Percentiles rank a stretch among this genome's conserved stretches.
These are phyloP conservation scores for Talaromyces marneffei DNA, from an alignment of 2,329 filamentous ascomycete species.

Conservation along the genomic window DNA sequence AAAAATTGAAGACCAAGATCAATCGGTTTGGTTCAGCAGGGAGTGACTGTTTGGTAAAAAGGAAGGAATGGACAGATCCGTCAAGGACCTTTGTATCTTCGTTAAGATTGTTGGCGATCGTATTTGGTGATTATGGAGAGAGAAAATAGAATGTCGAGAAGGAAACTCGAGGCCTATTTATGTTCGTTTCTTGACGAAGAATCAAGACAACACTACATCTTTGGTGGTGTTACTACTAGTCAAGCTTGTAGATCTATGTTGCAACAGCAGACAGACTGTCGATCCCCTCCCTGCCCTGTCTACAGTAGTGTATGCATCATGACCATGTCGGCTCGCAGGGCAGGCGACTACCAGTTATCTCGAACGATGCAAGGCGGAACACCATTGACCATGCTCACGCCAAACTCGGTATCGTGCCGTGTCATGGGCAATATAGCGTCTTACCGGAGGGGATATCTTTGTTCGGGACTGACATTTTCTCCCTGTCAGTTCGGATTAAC, in stretches of 20 bases:
- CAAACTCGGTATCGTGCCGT: neutral
- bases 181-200: neutral
- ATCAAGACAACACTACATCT: neutral
- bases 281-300: neutral
- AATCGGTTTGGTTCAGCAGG: slow-evolving; percentile 8
- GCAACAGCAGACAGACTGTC: neutral
- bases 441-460: neutral
- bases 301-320: neutral
- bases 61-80: slow-evolving; percentile 14
- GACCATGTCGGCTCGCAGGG: neutral
- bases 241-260: neutral
- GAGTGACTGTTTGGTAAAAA: slow-evolving; percentile 4
- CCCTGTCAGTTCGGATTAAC: neutral
- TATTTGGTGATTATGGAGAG: slow-evolving; percentile 3
- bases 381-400: neutral
- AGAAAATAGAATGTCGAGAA: neutral
- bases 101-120: neutral
- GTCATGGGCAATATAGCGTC: neutral
- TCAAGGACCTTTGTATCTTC: slow-evolving; percentile 11
- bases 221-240: neutral
- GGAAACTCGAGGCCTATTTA: slow-evolving; percentile 6
- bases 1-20: slow-evolving; percentile 4
- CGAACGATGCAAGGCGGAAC: neutral
- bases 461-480: neutral
- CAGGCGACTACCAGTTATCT: neutral